Evolutionary conservation across 2,329 filamentous ascomycete genomes (phyloP), one percentile per base, ranked within the genome.

Genomic region (Parastagonospora avenae): DNA sequence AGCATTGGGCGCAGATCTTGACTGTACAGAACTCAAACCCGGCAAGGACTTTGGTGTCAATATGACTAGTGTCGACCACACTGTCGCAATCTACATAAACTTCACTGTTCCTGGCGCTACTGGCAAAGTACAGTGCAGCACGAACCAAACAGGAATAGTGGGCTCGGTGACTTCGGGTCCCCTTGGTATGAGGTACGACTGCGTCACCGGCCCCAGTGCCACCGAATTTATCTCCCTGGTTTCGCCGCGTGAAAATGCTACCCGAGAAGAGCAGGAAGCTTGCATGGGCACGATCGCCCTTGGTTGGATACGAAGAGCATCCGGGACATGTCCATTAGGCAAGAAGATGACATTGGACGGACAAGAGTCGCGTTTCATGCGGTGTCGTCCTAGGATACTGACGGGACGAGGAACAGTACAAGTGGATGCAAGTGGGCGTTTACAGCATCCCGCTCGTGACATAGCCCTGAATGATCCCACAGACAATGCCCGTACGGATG

Each of bases 371-470:
- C 50, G 62, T 0, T 72, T 76, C 19, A 54, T 79, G 1, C 54
- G 65, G 4, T 81, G 79, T 39, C 62, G 50, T 4, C 73, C 74
- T 1, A 55, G 33, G 4, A n/a, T 79, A 1, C 15, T 55, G 0
- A 66, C 61, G 1, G 74, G 68, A 1, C 11, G 45, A 1, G 77
- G 74, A 9, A 65, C 71, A 0, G 60, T 79, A 9, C 52, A 50
- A 0, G 71, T 78, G 1, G 67, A 75, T 43, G 12, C 30, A 2
- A 46, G 37, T 2, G 75, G 75, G 1, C 64, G 61, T 6, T 51
- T 78, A 8, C 57, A 60, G 16, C 8, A 54, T 1, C 33, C 43
- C 11, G 52, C 46, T 2, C 10, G 46, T 5, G 19, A 46, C 1
- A 2, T 49, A 2, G 38, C 28, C 19, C 1, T n/a, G n/a, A n/a